Evolutionary conservation across 1,284 basidiomycete genomes (phyloP).

Genomic region (Melampsora larici-populina): DNA sequence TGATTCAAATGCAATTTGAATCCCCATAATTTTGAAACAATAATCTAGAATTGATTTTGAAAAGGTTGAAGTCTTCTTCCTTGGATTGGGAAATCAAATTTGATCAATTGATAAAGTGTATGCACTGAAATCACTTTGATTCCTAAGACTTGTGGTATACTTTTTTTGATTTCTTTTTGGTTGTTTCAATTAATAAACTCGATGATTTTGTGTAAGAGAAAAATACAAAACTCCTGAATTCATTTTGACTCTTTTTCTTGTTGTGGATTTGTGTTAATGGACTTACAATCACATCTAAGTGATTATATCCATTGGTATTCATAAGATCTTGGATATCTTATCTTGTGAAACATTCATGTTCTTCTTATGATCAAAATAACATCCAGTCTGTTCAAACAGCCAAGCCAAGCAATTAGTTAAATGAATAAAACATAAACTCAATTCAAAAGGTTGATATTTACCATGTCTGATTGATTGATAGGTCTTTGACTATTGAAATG

Average conservation of each 20-base stretch:
- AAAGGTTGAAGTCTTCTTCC: constrained; percentile 15
- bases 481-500: constrained; percentile 84
- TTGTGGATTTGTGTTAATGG: constrained; percentile 62
- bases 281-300: too few species aligned
- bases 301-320: too few species aligned
- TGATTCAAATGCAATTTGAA: too few species aligned
- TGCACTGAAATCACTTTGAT: constrained; percentile 85
- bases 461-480: constrained; percentile 87
- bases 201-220: too few species aligned
- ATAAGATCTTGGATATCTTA: too few species aligned
- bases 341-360: too few species aligned
- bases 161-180: constrained; percentile 63
- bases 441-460: background rate
- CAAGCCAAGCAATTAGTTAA: constrained; percentile 15
- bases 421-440: background rate
- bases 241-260: constrained; percentile 49
- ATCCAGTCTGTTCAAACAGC: constrained; percentile 76
- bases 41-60: too few species aligned
- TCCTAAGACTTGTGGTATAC: constrained; percentile 69
- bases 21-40: too few species aligned
- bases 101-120: constrained; percentile 83
- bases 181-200: constrained; percentile 12
- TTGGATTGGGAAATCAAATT: constrained; percentile 76
- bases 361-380: constrained; percentile 91
- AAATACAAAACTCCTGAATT: too few species aligned